These are phyloP conservation scores for Thielaviopsis populi DNA, from an alignment of 2,329 filamentous ascomycete species.

Conservation along the genomic window DNA sequence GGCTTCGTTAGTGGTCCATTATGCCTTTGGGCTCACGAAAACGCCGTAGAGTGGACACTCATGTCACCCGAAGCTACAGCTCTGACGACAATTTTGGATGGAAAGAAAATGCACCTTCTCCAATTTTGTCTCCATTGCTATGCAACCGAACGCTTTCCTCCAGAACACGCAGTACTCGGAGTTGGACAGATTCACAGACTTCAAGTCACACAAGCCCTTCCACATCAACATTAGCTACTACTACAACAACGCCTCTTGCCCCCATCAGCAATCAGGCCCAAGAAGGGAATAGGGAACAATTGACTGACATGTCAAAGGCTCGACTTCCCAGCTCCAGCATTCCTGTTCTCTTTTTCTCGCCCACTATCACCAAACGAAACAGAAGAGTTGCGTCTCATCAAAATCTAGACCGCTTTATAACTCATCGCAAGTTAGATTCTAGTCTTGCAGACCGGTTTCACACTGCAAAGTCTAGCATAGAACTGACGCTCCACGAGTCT, in stretches of 20 bases:
- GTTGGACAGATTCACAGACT: not conserved
- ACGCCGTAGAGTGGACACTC: slow-evolving; percentile 5
- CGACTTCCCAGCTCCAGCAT: not conserved
- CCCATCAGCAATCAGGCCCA: slow-evolving; percentile 2
- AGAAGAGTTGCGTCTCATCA: not conserved
- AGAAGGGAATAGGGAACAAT: not conserved
- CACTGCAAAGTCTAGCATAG: not conserved
- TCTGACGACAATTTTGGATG: slow-evolving; percentile 1
- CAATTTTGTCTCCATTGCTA: not conserved
- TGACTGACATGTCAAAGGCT: not conserved
- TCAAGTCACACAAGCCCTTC: not conserved
- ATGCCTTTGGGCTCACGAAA: slow-evolving; percentile 1
- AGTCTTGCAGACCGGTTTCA: slow-evolving; percentile 10
- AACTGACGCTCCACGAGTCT: slow-evolving; percentile 7
- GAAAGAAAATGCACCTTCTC: slow-evolving; percentile 14
- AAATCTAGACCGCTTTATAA: slow-evolving; percentile 12
- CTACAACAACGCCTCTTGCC: slow-evolving; percentile 1
- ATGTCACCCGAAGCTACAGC: slow-evolving; percentile 6
- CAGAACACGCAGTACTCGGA: not conserved
- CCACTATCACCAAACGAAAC: not conserved
- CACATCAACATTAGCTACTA: not conserved
- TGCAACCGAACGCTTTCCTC: not conserved
- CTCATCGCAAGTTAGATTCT: slow-evolving; percentile 6
- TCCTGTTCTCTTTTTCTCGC: slow-evolving; percentile 5
- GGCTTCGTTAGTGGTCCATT: not conserved